These are phyloP conservation scores for Ambrosia hybrid DNA, from an alignment of 140 eudicot genomes.

Conservation along the genomic window DNA sequence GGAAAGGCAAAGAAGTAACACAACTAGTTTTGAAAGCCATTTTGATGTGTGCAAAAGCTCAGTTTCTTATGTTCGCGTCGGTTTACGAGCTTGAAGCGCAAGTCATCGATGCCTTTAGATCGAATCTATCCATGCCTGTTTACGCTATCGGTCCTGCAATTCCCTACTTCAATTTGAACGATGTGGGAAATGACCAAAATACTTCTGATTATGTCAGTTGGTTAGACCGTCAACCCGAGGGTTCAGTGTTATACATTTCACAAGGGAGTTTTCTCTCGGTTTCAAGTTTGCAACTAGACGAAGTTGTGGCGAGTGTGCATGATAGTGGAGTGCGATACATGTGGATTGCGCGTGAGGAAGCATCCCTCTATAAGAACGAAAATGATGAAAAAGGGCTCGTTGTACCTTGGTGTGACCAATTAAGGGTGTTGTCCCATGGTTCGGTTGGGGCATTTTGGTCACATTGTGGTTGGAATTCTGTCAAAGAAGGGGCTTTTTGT, in stretches of 20 bases:
- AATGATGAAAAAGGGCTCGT: too few relatives aligned
- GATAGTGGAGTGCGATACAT: slow-evolving; percentile 44
- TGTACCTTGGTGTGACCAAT: too few relatives aligned
- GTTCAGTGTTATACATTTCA: slow-evolving; percentile 67
- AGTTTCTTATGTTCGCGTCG: slow-evolving; percentile 47
- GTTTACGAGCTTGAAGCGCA: slow-evolving; percentile 56
- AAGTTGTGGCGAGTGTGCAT: slow-evolving; percentile 49
- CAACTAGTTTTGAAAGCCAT: slow-evolving; percentile 18
- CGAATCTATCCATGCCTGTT: slow-evolving; percentile 36
- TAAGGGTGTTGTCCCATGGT: too few relatives aligned
- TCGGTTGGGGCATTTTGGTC: too few relatives aligned
- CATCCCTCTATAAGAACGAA: too few relatives aligned
- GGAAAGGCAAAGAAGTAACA: slow-evolving; percentile 38
- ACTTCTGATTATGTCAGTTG: slow-evolving; percentile 45
- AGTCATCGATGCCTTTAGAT: slow-evolving; percentile 43
- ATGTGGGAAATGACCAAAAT: slow-evolving; percentile 21
- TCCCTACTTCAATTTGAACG: slow-evolving; percentile 41
- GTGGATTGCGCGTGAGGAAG: neutral
- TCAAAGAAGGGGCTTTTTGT: too few relatives aligned
- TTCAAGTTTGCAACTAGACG: slow-evolving; percentile 60
- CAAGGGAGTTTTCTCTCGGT: slow-evolving; percentile 80
- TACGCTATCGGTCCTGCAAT: slow-evolving; percentile 63
- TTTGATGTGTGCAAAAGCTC: slow-evolving; percentile 38
- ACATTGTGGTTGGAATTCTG: too few relatives aligned
- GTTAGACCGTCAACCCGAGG: slow-evolving; percentile 52